Evolutionary conservation across 2,329 filamentous ascomycete species (phyloP), one percentile per base, ranked within the genome.

Genomic region (Colletotrichum graminicola): DNA sequence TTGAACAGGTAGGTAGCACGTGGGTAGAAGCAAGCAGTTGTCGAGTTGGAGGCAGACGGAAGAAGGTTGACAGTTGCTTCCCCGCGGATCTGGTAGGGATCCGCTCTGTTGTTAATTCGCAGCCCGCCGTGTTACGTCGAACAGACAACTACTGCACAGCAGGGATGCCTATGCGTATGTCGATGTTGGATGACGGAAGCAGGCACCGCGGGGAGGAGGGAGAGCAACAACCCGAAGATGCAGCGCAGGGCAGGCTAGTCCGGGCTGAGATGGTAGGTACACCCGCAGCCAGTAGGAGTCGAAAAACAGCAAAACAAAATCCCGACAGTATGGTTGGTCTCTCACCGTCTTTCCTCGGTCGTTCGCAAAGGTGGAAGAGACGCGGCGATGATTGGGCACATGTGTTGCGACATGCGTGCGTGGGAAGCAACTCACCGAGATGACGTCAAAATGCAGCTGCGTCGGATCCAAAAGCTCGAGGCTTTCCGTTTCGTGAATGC

Each of bases 361-460:
- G 51, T 45, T 57, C 39, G 32, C 47, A 62, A 49, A 39, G 14
- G 36, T 16, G 23, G 23, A 34, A 23, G 32, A 65, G 47, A 59
- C 36, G 55, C 49, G 49, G 39, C 39, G 36, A 52, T 71, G 66
- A 71, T 72, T 71, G 70, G 60, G 56, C 3, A 49, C 47, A 39
- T 26, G 66, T 55, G 45, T 54, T 52, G 65, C 57, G 52, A 60
- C 39, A 41, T 59, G 60, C 34, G 45, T 41, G 34, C 36, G 10
- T 16, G 21, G 43, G 41, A 49, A 43, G 51, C 65, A 64, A 64
- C 69, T 64, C 47, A 72, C 69, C 66, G 60, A 64, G 61, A 72
- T 72, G 69, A 72, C 69, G 69, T 72, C 69, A 72, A 72, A 62
- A 41, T 39, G 41, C 36, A 60, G 26, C 54, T n/a, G 55, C n/a